Conservation (phyloP, 371 early-diverging fungal species). For the Paraphysoderma sedebokerense region DNA sequence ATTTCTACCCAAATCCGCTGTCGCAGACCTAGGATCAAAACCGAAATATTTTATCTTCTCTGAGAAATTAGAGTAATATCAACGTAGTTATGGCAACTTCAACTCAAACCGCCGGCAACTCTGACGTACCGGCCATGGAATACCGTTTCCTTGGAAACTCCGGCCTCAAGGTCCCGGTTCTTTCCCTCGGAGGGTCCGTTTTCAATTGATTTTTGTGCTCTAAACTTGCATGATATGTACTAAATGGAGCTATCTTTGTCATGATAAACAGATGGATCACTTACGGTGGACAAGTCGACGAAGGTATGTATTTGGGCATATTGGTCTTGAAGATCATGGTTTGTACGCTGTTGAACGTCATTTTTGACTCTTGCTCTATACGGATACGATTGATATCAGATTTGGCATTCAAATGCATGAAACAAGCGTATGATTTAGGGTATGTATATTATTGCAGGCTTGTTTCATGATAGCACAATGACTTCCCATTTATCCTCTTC, state of each 20-base stretch:
- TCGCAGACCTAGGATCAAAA: too few relatives aligned
- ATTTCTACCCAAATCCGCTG: too few relatives aligned
- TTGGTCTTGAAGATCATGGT: background rate
- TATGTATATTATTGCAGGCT: conserved; percentile 10
- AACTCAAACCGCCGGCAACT: too few relatives aligned
- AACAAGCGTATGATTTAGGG: conserved; percentile 51
- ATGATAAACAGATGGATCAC: conserved; percentile 30
- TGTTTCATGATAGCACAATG: background rate
- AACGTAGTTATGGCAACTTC: too few relatives aligned
- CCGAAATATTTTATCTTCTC: too few relatives aligned
- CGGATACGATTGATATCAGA: conserved; percentile 10
- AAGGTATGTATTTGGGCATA: conserved; percentile 2
- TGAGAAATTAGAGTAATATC: too few relatives aligned
- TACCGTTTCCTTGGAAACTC: conserved; percentile 62
- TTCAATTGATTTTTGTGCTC: background rate
- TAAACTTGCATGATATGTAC: background rate
- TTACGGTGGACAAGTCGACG: conserved; percentile 14
- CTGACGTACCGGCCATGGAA: too few relatives aligned
- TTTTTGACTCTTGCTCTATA: conserved; percentile 5
- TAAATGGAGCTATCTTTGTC: background rate
- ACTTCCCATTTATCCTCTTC: background rate
- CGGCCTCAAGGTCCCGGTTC: conserved; percentile 54
- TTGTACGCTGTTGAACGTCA: background rate
- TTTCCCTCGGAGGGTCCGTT: conserved; percentile 14
- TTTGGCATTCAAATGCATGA: conserved; percentile 44